Evolutionary conservation across 2,329 filamentous ascomycete species (phyloP).

Genomic region (Sphaerulina populicola): DNA sequence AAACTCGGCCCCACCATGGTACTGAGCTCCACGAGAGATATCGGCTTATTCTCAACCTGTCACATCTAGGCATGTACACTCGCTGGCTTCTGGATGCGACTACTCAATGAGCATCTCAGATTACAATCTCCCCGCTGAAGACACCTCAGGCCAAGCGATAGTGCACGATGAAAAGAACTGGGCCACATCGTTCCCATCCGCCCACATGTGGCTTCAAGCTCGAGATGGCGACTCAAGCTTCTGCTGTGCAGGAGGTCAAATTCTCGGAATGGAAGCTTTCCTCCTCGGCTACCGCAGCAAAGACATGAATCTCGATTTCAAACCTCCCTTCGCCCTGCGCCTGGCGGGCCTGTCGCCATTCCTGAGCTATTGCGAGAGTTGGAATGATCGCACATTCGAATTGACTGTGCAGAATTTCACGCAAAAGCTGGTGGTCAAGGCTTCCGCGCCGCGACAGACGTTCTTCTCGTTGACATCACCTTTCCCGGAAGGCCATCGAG

Average conservation of each 20-base stretch:
- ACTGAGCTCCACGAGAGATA: too few species aligned
- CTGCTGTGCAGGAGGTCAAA: slow-evolving; percentile 35
- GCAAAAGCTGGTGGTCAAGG: slow-evolving; percentile 37
- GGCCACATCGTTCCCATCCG: slow-evolving; percentile 40
- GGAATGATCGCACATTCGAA: slow-evolving; percentile 35
- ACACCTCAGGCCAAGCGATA: slow-evolving; percentile 30
- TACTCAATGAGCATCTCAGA: slow-evolving; percentile 36
- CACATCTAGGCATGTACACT: slow-evolving; percentile 39
- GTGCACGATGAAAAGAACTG: slow-evolving; percentile 48
- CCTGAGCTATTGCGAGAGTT: slow-evolving; percentile 37
- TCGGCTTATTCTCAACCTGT: too few species aligned
- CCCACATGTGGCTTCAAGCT: slow-evolving; percentile 39
- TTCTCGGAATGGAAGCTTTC: slow-evolving; percentile 39
- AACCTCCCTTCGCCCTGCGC: slow-evolving; percentile 39
- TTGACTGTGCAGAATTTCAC: slow-evolving; percentile 36
- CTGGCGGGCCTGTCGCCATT: slow-evolving; percentile 36
- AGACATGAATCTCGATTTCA: slow-evolving; percentile 36
- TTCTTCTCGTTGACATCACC: slow-evolving; percentile 43
- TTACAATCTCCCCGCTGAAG: slow-evolving; percentile 23
- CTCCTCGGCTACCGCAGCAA: slow-evolving; percentile 41
- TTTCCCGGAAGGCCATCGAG: slow-evolving; percentile 40
- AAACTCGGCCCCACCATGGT: too few species aligned
- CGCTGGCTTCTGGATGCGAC: slow-evolving; percentile 36
- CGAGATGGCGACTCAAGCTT: slow-evolving; percentile 28
- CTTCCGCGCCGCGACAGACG: slow-evolving; percentile 35